phyloP scores from a whole-genome alignment of 805 yeast species.

The Metschnikowia arizonensis region DNA sequence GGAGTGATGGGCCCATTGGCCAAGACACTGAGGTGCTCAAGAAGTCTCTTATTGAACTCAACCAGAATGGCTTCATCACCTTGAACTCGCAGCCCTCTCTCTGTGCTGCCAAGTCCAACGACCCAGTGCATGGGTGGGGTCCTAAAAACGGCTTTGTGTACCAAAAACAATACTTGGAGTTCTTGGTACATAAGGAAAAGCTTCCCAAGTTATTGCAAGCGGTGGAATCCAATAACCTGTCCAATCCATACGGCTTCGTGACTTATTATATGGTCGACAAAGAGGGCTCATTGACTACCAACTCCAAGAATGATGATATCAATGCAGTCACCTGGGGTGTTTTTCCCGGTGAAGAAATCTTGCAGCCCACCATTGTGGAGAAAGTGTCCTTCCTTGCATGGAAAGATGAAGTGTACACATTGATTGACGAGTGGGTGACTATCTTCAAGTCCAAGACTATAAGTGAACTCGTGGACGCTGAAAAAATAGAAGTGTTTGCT shows the following conservation, averaged over 20 bases:
- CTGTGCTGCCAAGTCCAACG: constrained; percentile 70
- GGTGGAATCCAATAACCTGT: constrained; percentile 45
- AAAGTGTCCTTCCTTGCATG: constrained; percentile 89
- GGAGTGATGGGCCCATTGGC: constrained; percentile 91
- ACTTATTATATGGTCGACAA: constrained; percentile 75
- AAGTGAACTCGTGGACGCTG: constrained; percentile 29
- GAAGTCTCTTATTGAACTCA: constrained; percentile 56
- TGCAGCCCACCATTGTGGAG: constrained; percentile 95
- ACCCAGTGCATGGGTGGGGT: constrained; percentile 87
- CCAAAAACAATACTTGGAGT: constrained; percentile 90
- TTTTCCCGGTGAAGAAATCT: constrained; percentile 83
- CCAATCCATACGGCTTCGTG: constrained; percentile 40
- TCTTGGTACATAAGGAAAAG: constrained; percentile 59
- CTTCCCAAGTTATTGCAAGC: constrained; percentile 34
- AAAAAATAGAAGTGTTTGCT: constrained; percentile 30
- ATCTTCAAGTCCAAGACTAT: constrained; percentile 40
- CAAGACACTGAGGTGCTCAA: constrained; percentile 66
- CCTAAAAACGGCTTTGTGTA: constrained; percentile 89
- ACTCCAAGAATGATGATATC: constrained; percentile 70
- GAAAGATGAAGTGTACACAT: constrained; percentile 91
- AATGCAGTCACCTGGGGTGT: constrained; percentile 99
- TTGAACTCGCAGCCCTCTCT: constrained; percentile 93
- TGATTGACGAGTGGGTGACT: constrained; percentile 75
- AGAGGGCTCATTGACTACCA: constrained; percentile 55
- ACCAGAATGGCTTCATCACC: constrained; percentile 66